Evolutionary conservation across 805 yeast genomes (phyloP), one percentile per base, ranked within the genome.

Genomic region (Wickerhamiella spandovensis): DNA sequence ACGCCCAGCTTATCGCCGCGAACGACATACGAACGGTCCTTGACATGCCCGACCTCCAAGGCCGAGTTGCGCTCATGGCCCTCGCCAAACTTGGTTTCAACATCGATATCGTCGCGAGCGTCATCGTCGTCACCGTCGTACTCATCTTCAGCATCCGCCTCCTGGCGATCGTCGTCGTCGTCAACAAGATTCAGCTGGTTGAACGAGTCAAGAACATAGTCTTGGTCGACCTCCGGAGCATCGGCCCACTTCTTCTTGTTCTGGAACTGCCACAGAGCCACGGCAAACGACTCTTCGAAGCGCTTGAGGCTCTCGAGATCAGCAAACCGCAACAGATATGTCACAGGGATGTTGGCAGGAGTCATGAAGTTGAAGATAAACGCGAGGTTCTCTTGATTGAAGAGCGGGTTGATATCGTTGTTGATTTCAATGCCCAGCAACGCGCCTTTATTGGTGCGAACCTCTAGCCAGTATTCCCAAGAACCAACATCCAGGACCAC

Each of bases 1-100:
- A 88, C 88, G 32, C 95, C 95, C 50, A 88, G 69, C 55, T 77
- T 78, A 62, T 84, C 70, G 15, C 88, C 95, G 56, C 94, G 77
- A 0, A 83, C 80, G 28, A 88, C 89, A 62, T 76, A 88, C 0
- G 95, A 75, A 35, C 92, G 72, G 58, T 84, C 81, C 56, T 80
- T 80, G 50, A 74, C 74, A 53, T 68, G 76, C 0, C 95, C 89
- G 8, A 86, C 80, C 1, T 84, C 80, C 59, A 88, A 70, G 21
- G 78, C 79, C 48, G 77, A 73, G 62, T 87, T 87, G 46, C 69
- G 69, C 15, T 72, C 74, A 62, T 18, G 49, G 45, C 43, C 38
- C 10, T 49, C 57, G 30, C 30, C 22, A 15, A 35, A 37, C 28
- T 42, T 42, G 13, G 46, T 37, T 7, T 55, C 55, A 25, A 67